Conservation (phyloP, 2,329 filamentous ascomycete genomes). For the Talaromyces funiculosus region DNA sequence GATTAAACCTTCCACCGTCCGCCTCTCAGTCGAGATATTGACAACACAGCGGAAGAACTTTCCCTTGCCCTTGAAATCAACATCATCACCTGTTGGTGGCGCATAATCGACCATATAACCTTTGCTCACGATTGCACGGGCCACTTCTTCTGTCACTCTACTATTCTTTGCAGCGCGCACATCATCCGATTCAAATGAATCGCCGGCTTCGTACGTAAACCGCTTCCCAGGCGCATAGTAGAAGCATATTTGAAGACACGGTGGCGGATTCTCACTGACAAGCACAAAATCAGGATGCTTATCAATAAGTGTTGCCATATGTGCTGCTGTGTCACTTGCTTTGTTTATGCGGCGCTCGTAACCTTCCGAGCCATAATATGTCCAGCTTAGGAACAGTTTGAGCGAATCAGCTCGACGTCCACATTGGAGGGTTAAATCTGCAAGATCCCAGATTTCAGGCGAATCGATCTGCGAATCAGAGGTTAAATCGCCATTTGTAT, state of each 20-base stretch:
- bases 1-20: constrained; percentile 59
- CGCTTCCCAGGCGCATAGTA: constrained; percentile 64
- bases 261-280: constrained; percentile 69
- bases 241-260: constrained; percentile 92
- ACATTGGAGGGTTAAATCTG: constrained; percentile 89
- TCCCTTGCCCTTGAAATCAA: constrained; percentile 50
- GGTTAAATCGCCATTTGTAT: constrained; percentile 11
- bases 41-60: constrained; percentile 66
- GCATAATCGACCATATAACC: constrained; percentile 69
- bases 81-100: constrained; percentile 44
- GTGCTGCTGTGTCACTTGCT: constrained; percentile 65
- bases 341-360: constrained; percentile 65
- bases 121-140: constrained; percentile 48
- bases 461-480: constrained; percentile 28
- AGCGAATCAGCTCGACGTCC: constrained; percentile 78
- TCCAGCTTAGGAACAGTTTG: constrained; percentile 83
- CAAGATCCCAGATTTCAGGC: constrained; percentile 74
- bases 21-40: constrained; percentile 54
- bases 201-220: constrained; percentile 35
- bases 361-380: constrained; percentile 75
- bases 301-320: constrained; percentile 59
- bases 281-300: constrained; percentile 59
- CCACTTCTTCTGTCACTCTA: constrained; percentile 51
- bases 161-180: constrained; percentile 47
- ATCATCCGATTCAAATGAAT: constrained; percentile 24